Evolutionary conservation across 2,329 filamentous ascomycete genomes (phyloP), one percentile per base, ranked within the genome.

Genomic region (Monilinia polystroma): DNA sequence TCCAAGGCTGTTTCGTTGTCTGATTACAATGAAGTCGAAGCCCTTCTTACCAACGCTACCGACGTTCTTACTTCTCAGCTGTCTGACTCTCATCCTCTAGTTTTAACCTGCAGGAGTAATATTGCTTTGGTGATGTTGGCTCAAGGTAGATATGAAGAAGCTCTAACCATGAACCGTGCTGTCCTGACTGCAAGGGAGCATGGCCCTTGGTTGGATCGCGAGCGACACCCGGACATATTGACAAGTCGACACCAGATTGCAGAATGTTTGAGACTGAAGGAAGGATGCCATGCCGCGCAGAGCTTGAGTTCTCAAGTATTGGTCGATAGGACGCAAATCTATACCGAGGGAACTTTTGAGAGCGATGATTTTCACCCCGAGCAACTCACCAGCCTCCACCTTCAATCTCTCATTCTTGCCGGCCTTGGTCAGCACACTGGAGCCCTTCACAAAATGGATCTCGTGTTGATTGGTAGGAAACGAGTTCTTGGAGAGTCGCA

Each of bases 291-390:
- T 62, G 70, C 69, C 3, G 73, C 72, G n/a, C 70, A 72, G 47
- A 53, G 57, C 45, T 38, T 74, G n/a, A 72, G 71, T 58, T 69
- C 72, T 23, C 64, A 66, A 49, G 68, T 67, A 14, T 55, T 72
- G 3, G 66, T 56, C 1, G 69, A 70, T 23, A 64, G 72, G 67
- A 74, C 71, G 10, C 70, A 70, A 18, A 68, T 71, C 3, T 53
- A 73, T 49, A 73, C 71, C 5, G 69, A 70, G 23, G 72, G 71
- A 12, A 70, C 70, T 56, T 67, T 72, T 14, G 59, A 66, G 18
- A 68, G 68, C 4, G 63, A 69, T 23, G 71, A 73, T 45, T 73
- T 73, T 23, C 72, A 73, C 47, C 72, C 72, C 14, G 72, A 74
- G 45, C 70, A 72, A 47, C 70, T 74, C n/a, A 47, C 68, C 11